Evolutionary conservation across 2,329 filamentous ascomycete species (phyloP), one percentile per base, ranked within the genome.

Genomic region (Kalmusia sp.): DNA sequence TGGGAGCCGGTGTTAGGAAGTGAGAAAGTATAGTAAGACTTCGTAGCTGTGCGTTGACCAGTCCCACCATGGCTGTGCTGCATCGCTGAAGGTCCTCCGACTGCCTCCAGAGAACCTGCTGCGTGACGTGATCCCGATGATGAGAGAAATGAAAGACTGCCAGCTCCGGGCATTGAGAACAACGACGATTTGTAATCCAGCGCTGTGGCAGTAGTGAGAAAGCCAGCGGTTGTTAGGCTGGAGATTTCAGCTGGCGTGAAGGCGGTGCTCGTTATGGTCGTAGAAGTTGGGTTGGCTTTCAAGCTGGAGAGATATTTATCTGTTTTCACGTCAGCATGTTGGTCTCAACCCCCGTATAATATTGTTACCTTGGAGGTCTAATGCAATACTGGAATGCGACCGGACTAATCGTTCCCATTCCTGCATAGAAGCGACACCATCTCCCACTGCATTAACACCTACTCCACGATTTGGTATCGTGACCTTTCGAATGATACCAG

Each of bases 1-100:
- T 87, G 88, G 2, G 81, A 75, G 2, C 89, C 89, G 28, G 86
- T 87, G 21, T 84, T 83, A 0, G 89, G 89, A 0, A 91, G 77
- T 0, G 88, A 84, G 37, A 92, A 79, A 24, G 64, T 50, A 80
- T 82, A 68, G 84, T 78, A 25, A 8, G 61, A 44, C 7, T 58
- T 49, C 8, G 55, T 33, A 1, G 55, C 39, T 2, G 58, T 40
- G 5, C 60, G 60, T 6, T 57, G 63, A 7, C 62, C 57, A 2
- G 61, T 79, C 2, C 88, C 89, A 7, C 88, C 89, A 14, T 88
- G 88, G 82, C 84, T 43, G 81, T 81, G 65, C n/a, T 88, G 84
- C 4, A 91, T 76, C 2, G 85, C 87, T 17, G 84, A 84, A n/a
- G 79, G 75, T 4, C 89, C 89, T 1, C 90, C 90, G 0, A 92